A percentile compares a stretch with the other conserved stretches of the same genome.
phyloP scores from a whole-genome alignment of 129 eudicot genomes.

The Flaveria ramosissima region DNA sequence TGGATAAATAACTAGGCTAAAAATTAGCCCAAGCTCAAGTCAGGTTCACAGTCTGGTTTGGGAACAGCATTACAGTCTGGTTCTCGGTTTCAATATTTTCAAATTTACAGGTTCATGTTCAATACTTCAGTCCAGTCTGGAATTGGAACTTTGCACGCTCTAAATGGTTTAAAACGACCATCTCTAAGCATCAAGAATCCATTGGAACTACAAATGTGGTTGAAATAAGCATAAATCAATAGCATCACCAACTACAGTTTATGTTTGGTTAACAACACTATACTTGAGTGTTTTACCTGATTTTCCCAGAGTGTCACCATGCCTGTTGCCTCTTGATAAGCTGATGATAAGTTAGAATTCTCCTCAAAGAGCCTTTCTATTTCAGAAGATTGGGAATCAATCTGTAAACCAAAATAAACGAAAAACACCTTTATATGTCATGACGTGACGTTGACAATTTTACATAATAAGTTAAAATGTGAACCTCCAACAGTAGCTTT shows the following conservation, averaged over 20 bases:
- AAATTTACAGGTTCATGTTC: neutral
- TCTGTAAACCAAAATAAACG: conserved; percentile 44
- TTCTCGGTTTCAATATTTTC: neutral
- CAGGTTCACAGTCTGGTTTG: neutral
- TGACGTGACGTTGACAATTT: conserved; percentile 4
- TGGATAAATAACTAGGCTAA: neutral
- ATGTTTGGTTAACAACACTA: conserved; percentile 14
- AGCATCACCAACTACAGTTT: neutral
- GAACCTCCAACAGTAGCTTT: conserved; percentile 84
- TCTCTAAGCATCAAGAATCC: neutral
- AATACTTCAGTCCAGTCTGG: neutral
- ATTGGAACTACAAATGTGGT: neutral
- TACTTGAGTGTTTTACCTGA: conserved; percentile 52
- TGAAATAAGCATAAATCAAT: neutral
- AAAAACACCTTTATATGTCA: conserved; percentile 9
- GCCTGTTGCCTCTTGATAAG: conserved; percentile 78
- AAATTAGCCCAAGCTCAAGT: neutral
- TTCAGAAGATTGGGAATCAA: conserved; percentile 96
- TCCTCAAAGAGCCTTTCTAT: conserved; percentile 96
- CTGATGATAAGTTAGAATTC: conserved; percentile 74
- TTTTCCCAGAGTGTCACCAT: conserved; percentile 76
- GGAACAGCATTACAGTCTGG: neutral
- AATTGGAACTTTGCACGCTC: neutral
- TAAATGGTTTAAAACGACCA: neutral
- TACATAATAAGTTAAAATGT: neutral